These are phyloP conservation scores for Gossypium longicalyx DNA, from an alignment of 345 rosid species.

Conservation along the genomic window DNA sequence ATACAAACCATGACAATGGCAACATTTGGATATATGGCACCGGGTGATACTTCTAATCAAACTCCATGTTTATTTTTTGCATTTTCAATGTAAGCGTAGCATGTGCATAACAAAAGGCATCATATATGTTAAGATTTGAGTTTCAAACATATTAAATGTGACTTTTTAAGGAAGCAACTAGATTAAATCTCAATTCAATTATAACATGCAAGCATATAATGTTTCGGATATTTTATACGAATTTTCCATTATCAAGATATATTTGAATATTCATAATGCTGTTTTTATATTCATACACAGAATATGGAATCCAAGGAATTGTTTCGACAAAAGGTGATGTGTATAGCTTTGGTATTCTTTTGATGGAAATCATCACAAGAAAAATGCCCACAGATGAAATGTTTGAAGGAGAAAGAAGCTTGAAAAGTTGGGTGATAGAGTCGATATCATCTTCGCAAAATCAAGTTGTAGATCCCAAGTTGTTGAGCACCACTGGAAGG, in stretches of 20 bases:
- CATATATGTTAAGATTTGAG: too few relatives aligned
- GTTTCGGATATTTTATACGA: too few relatives aligned
- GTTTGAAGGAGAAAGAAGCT: not conserved
- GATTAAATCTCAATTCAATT: too few relatives aligned
- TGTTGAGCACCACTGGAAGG: too few relatives aligned
- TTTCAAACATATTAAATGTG: too few relatives aligned
- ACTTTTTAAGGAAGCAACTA: too few relatives aligned
- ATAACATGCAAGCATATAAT: not conserved
- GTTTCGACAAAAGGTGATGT: not conserved
- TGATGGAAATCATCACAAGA: not conserved
- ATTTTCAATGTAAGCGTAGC: not conserved
- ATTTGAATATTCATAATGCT: not conserved
- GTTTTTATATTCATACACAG: not conserved
- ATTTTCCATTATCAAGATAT: too few relatives aligned
- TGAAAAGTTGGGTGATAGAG: not conserved
- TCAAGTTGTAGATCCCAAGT: not conserved
- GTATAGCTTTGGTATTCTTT: not conserved
- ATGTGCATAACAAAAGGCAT: not conserved
- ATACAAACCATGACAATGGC: not conserved
- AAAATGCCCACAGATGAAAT: not conserved
- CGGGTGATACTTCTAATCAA: not conserved
- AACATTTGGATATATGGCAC: not conserved
- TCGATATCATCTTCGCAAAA: not conserved
- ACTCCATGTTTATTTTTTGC: constrained; percentile 1
- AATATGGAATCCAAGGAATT: not conserved